Conservation (phyloP, 2,329 filamentous ascomycete species). For the Ceratocystis huliohia region DNA sequence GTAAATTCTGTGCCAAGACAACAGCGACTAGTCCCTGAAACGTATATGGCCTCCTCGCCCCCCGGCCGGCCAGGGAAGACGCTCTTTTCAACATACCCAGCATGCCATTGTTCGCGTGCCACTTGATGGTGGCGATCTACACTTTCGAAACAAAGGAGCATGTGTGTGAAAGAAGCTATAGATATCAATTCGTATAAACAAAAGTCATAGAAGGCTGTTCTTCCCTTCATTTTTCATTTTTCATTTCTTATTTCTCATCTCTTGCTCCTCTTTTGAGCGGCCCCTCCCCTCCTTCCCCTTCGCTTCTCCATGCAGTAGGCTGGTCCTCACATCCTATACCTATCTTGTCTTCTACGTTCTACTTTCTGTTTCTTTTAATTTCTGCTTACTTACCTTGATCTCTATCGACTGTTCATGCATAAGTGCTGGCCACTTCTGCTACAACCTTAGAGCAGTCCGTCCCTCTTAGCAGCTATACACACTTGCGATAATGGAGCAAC, state of each 20-base stretch:
- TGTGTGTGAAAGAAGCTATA: neutral
- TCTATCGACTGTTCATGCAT: neutral
- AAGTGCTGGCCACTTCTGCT: constrained; percentile 19
- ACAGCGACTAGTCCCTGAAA: constrained; percentile 13
- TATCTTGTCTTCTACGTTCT: neutral
- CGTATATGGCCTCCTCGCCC: neutral
- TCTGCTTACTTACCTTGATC: neutral
- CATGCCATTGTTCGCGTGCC: neutral
- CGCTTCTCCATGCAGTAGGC: neutral
- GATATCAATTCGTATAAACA: neutral
- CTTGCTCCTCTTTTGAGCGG: neutral
- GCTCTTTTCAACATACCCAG: neutral
- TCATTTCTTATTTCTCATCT: neutral
- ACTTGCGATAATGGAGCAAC: neutral
- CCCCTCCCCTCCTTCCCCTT: neutral
- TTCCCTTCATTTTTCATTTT: neutral
- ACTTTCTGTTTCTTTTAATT: neutral
- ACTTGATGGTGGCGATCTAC: neutral
- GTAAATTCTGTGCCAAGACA: neutral
- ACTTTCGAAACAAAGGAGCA: constrained; percentile 4
- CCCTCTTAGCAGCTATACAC: no score
- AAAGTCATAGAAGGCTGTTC: neutral
- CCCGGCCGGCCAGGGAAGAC: neutral
- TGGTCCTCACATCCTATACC: neutral
- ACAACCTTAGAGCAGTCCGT: neutral